Evolutionary conservation across 2,329 filamentous ascomycete species (phyloP), one percentile per base, ranked within the genome.

Genomic region (Penicillium crustosum): DNA sequence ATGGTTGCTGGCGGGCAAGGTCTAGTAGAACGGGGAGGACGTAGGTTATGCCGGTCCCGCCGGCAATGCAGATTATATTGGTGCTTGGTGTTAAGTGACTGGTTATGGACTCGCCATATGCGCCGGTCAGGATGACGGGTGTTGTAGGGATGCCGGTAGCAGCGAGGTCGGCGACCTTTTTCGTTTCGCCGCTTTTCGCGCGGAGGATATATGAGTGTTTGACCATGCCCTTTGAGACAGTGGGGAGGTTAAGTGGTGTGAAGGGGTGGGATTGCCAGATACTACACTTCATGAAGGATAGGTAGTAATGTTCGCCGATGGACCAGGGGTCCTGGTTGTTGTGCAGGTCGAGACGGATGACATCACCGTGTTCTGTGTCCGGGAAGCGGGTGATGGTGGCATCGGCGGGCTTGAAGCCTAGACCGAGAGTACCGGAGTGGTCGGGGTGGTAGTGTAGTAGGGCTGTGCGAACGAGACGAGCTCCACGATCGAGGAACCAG

Each of bases 181-280:
- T 61, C 0, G 65, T 70, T 36, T 70, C 57, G 6, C 70, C 70
- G 0, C 73, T 73, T 60, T 84, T 83, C 5, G 82, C 83, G 5
- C 85, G 78, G 58, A 87, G 75, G 49, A 72, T 64, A 27, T 72
- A 72, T 2, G 68, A 66, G 25, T 72, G 70, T 25, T 57, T 60
- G 4, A 61, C 59, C 25, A 47, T 59, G 12, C 57, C 58, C 5
- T 60, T 69, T 21, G 70, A 66, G 0, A 77, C 70, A 7, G 74
- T 64, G 0, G 85, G 86, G 0, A 82, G 70, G 53, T 81, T 86
- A 9, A 86, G 76, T 0, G 86, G 84, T 0, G 87, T 90, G 67
- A 90, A 89, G 0, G 88, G 88, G 66, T 91, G 88, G 0, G 85
- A 86, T 71, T 91, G 87, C 86, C 87, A 90, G 64, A 90, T 81